These are phyloP conservation scores for Leccinum subatratum DNA, from an alignment of 1,284 basidiomycete species.

Conservation along the genomic window DNA sequence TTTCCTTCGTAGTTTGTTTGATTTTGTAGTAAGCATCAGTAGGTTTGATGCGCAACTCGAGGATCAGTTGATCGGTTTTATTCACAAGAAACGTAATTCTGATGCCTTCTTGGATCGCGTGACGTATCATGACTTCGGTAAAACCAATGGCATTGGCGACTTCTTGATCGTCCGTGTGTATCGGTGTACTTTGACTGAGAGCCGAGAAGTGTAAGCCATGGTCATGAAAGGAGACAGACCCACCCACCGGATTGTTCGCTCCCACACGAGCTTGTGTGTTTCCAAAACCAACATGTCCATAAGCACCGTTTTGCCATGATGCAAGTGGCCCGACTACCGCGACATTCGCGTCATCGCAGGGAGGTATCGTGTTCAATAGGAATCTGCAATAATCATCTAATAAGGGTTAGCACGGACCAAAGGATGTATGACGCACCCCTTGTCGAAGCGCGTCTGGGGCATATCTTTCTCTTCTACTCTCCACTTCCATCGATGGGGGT, in stretches of 20 bases:
- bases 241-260: slow-evolving; percentile 75
- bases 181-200: slow-evolving; percentile 86
- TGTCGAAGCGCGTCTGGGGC: slow-evolving; percentile 90
- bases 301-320: slow-evolving; percentile 96
- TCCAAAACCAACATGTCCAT: slow-evolving; percentile 97
- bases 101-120: slow-evolving; percentile 82
- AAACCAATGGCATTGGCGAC: slow-evolving; percentile 90
- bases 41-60: slow-evolving; percentile 94
- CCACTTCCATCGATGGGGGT: slow-evolving; percentile 86
- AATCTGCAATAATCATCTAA: slow-evolving; percentile 52
- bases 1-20: slow-evolving; percentile 97
- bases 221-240: slow-evolving; percentile 17
- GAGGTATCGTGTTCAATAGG: slow-evolving; percentile 82
- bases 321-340: slow-evolving; percentile 94
- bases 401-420: slow-evolving; percentile 9
- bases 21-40: slow-evolving; percentile 98
- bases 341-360: slow-evolving; percentile 93
- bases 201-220: slow-evolving; percentile 16
- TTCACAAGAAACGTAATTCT: slow-evolving; percentile 94
- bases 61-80: slow-evolving; percentile 95
- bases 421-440: slow-evolving; percentile 61
- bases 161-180: slow-evolving; percentile 90
- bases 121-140: slow-evolving; percentile 80
- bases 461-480: slow-evolving; percentile 88
- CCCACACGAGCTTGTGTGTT: slow-evolving; percentile 93